Base-by-base conservation (phyloP, 1,139 yeast genomes). In the Debaryomyces robertsiae region DNA sequence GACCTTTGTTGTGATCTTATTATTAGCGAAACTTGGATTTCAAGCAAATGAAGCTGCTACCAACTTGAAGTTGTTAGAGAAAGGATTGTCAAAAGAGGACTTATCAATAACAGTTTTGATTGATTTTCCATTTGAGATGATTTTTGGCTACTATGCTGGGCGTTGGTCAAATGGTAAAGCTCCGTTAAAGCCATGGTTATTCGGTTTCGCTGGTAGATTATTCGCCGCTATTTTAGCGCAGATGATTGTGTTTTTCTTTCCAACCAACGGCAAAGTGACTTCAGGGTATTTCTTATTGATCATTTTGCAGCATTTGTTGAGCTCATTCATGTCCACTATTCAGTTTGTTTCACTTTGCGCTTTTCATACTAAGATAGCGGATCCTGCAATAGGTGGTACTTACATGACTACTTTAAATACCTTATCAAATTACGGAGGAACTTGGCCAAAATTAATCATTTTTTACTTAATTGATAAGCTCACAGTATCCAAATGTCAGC, bases 41-140 rank as follows among this genome's bases (percentile, higher is more conserved):
- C 96, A 91, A 58, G 95, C 93, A 14, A 93, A 91, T 54, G 99
- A 93, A 60, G 91, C 95, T 3, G 98, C 95, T 17, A 93, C 98
- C 1, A 91, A 91, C 56, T 74, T 93, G 53, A 93, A 91, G 58
- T 70, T 94, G 18, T 69, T 93, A n/a, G 99, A 93, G 59, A 85
- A 84, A 57, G 99, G 99, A 0, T 79, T 93, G 39, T 82, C 94
- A 27, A 88, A 91, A 57, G 98, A 93, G 61, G 98, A 93, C 60
- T 72, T 93, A 34, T 95, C 98, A 1, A 79, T 93, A 11, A 88
- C 97, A 0, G 98, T 93, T 0, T 67, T 93, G 40, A 87, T 94
- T 39, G 97, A 93, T 60, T 93, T 93, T 63, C 99, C 99, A 6
- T 90, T 93, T 63, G 98, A 94, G 61, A 84, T 93, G 61, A 65